Conservation (phyloP, 257 asterid species). For the Nicotiana tabacum region DNA sequence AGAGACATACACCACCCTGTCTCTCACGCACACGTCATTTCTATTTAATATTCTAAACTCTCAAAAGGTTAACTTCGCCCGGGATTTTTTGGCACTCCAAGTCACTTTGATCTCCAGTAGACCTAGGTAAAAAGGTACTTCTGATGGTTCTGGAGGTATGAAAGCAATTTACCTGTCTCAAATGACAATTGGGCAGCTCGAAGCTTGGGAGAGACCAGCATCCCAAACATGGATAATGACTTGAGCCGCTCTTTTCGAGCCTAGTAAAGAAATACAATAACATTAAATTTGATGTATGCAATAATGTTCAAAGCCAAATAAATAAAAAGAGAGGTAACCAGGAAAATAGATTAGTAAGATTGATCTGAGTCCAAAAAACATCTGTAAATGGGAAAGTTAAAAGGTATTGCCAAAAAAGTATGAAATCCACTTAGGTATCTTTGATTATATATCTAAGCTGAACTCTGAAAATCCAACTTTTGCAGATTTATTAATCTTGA, state of each 20-base stretch:
- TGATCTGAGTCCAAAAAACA: too few relatives aligned
- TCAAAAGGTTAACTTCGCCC: neutral
- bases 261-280: conserved; percentile 24
- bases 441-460: neutral
- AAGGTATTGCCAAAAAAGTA: neutral
- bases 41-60: neutral
- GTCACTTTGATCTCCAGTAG: neutral
- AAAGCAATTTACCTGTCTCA: conserved; percentile 64
- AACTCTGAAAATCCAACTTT: neutral
- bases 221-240: conserved; percentile 78
- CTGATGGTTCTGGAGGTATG: neutral
- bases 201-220: conserved; percentile 86
- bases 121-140: neutral
- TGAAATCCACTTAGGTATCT: neutral
- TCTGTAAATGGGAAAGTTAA: neutral
- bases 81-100: neutral
- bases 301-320: neutral
- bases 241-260: conserved; percentile 54
- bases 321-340: neutral
- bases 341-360: neutral
- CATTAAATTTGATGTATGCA: neutral
- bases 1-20: neutral
- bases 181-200: conserved; percentile 81
- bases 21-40: neutral
- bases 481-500: neutral